phyloP scores from a whole-genome alignment of 2,329 filamentous ascomycete genomes.

The Mycogone perniciosa region DNA sequence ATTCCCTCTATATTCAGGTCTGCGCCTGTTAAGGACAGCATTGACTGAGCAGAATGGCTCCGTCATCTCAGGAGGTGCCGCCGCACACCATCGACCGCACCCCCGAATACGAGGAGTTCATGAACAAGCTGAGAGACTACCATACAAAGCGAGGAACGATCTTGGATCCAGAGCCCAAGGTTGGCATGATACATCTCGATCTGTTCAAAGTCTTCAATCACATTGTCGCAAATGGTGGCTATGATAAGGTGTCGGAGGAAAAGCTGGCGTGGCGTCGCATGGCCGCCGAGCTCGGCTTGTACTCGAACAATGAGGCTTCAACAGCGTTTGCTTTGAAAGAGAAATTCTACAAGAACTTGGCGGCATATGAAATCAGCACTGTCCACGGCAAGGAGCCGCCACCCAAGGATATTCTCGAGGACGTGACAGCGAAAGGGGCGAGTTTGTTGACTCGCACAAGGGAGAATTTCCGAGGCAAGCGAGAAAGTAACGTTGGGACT shows the following conservation, averaged over 20 bases:
- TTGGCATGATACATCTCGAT: constrained; percentile 70
- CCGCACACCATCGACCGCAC: constrained; percentile 50
- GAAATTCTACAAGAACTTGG: constrained; percentile 83
- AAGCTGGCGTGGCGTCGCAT: constrained; percentile 82
- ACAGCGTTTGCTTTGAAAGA: constrained; percentile 82
- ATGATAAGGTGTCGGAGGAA: constrained; percentile 76
- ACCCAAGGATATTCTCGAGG: constrained; percentile 80
- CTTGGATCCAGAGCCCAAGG: constrained; percentile 75
- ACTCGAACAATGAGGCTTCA: constrained; percentile 69
- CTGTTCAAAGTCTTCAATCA: constrained; percentile 72
- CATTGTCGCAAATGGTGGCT: constrained; percentile 72
- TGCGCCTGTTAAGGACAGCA: not conserved
- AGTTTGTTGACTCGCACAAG: constrained; percentile 70
- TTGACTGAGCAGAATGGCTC: constrained; percentile 2
- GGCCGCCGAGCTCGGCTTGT: constrained; percentile 68
- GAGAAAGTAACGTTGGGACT: constrained; percentile 42
- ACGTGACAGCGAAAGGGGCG: constrained; percentile 79
- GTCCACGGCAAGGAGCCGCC: constrained; percentile 75
- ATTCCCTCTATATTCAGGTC: not conserved
- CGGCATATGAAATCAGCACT: constrained; percentile 77
- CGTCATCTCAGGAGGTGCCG: constrained; percentile 29
- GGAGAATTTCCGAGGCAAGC: constrained; percentile 61
- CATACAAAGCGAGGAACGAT: constrained; percentile 73
- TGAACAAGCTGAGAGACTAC: constrained; percentile 64
- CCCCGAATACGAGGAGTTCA: constrained; percentile 72